Base-by-base conservation (phyloP, 2,329 filamentous ascomycete species). In the Penicillium sp. region DNA sequence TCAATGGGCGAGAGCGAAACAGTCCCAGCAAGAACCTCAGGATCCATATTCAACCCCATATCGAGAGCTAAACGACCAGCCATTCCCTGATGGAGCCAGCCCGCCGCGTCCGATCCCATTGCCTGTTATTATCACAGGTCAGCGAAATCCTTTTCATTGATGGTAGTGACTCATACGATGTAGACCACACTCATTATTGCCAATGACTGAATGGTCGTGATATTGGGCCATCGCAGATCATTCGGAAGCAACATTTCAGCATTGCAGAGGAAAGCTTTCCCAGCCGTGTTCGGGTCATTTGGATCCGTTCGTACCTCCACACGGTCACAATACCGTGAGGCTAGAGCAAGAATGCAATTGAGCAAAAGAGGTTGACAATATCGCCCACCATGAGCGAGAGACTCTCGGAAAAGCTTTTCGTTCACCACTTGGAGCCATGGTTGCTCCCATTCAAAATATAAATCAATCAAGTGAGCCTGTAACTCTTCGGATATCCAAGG, bases 61-160 rank as follows among this genome's bases (percentile, higher is more conserved):
- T 67, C 64, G 0, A 65, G 51, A 7, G 54, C 56, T 9, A 67
- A 37, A 2, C 61, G 53, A 32, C 46, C 57, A 1, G 64, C 64
- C 56, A 66, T 64, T 1, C 62, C 62, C n/a, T 63, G 57, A 28
- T 63, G 54, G 6, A 65, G 52, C 61, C 61, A 65, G 2, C 61
- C 58, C 1, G 59, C 54, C 2, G 62, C 60, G 42, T 65, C 62
- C 3, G 52, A 52, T 2, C 62, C 62, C 8, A 55, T 55, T 4
- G 60, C 55, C 61, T 65, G 11, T 3, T 11, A 33, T 8, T 6
- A 9, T 8, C 2, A 2, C 6, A n/a, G n/a, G 4, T 49, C 14
- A 44, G 39, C 26, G 3, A 15, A 8, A 2, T 17, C 4, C 1
- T 6, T 4, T 25, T 9, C 2, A 20, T 4, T 3, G 9, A 7